Conservation (phyloP, 768 basidiomycete genomes). For the Epithele typhae region DNA sequence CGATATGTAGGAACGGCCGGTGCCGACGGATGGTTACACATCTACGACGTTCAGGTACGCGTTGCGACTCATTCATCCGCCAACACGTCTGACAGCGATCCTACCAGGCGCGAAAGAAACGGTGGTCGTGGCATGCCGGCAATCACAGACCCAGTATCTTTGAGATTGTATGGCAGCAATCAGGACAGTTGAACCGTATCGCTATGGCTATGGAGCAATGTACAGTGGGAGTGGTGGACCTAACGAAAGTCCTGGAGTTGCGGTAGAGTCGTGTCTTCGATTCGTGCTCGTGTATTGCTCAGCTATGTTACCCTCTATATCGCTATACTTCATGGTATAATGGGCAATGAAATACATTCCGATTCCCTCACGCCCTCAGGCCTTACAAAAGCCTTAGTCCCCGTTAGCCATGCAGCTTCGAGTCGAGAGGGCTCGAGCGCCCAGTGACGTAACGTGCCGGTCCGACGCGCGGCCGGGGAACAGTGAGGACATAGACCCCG, state of each 20-base stretch:
- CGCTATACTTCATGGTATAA: too few relatives aligned
- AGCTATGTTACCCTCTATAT: constrained; percentile 5
- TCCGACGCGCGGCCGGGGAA: neutral
- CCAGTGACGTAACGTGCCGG: constrained; percentile 4
- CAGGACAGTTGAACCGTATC: constrained; percentile 51
- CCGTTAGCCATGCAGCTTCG: too few relatives aligned
- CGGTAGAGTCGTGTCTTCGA: constrained; percentile 7
- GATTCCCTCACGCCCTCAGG: too few relatives aligned
- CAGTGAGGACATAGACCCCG: constrained; percentile 9
- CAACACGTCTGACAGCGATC: neutral
- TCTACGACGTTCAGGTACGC: constrained; percentile 67
- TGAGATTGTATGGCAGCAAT: constrained; percentile 72
- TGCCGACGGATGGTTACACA: constrained; percentile 70
- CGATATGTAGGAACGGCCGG: constrained; percentile 71
- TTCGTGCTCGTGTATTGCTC: constrained; percentile 5
- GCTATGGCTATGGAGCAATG: constrained; percentile 67
- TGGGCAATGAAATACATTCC: too few relatives aligned
- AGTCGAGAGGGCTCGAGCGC: neutral
- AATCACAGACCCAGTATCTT: constrained; percentile 61
- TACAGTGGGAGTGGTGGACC: constrained; percentile 65
- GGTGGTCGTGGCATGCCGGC: constrained; percentile 64
- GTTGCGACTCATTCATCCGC: too few relatives aligned
- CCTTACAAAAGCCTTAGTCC: too few relatives aligned
- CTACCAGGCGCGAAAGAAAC: constrained; percentile 36
- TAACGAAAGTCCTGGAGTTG: constrained; percentile 39